Conservation (phyloP, 257 asterid species). For the Schizonepeta tenuifolia region DNA sequence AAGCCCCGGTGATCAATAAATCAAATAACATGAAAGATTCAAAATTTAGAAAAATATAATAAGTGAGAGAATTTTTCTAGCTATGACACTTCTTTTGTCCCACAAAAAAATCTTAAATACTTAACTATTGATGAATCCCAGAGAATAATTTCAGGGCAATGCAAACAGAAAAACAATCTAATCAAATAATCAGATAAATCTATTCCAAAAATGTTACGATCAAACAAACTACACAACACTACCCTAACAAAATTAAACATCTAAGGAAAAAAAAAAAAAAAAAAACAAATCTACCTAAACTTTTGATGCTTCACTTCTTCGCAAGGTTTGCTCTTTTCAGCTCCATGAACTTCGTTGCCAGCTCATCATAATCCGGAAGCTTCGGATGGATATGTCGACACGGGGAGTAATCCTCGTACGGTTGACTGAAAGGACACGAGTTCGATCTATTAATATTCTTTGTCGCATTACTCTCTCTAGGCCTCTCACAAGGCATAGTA, state of each 20-base stretch:
- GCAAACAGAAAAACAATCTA: neutral
- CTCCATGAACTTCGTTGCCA: constrained; percentile 65
- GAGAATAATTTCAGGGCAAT: no score
- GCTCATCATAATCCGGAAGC: constrained; percentile 86
- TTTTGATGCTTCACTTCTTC: neutral
- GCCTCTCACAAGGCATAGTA: constrained; percentile 54
- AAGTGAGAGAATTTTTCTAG: no score
- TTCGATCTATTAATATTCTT: constrained; percentile 51
- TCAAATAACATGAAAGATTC: no score
- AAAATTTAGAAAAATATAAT: no score
- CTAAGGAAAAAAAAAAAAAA: neutral
- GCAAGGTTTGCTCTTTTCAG: constrained; percentile 58
- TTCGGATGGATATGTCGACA: constrained; percentile 78
- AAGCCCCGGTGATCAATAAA: no score
- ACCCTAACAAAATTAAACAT: neutral
- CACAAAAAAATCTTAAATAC: no score
- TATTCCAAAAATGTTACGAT: neutral
- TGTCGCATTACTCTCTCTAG: constrained; percentile 20
- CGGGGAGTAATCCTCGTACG: constrained; percentile 13
- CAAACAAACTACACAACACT: neutral
- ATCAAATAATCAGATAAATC: neutral
- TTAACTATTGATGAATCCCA: no score
- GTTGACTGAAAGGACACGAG: constrained; percentile 46
- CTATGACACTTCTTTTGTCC: no score
- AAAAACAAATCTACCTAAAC: neutral